Conservation (phyloP, 495 filamentous ascomycete species). For the Clavariopsis aquatica region DNA sequence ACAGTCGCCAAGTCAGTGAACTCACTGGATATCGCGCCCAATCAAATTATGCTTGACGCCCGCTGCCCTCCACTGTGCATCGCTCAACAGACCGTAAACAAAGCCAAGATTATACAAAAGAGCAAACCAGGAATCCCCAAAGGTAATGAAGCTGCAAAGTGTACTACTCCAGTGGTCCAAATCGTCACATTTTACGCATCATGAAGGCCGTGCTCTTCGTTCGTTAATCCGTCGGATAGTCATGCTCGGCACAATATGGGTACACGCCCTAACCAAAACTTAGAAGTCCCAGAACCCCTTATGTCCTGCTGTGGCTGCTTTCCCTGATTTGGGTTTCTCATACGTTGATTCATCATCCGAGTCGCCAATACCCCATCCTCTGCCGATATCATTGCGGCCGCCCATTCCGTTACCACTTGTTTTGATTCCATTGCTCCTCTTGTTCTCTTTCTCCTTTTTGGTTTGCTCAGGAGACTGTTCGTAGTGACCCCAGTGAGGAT, state of each 20-base stretch:
- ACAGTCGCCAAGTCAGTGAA: conserved; percentile 5
- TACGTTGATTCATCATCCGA: conserved; percentile 1
- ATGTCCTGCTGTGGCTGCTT: background rate
- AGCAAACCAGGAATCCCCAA: background rate
- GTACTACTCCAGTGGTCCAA: background rate
- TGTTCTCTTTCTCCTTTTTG: conserved; percentile 43
- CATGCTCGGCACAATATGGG: background rate
- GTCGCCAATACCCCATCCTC: conserved; percentile 63
- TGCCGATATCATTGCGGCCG: conserved; percentile 60
- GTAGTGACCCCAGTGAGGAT: conserved; percentile 48
- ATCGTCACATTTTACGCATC: background rate
- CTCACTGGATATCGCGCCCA: conserved; percentile 12
- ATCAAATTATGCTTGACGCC: background rate
- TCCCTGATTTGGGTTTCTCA: background rate
- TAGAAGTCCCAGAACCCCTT: conserved; percentile 28
- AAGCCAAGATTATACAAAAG: background rate
- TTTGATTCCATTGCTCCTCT: conserved; percentile 48
- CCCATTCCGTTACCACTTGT: conserved; percentile 76
- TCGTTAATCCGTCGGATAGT: background rate
- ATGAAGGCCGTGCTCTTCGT: background rate
- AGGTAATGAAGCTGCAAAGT: background rate
- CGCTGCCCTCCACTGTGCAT: conserved; percentile 1
- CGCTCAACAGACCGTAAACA: background rate
- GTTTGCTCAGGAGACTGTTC: conserved; percentile 59
- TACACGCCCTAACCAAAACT: background rate